Evolutionary conservation across 495 filamentous ascomycete species (phyloP), one percentile per base, ranked within the genome.

Genomic region (Cetradonia linearis): DNA sequence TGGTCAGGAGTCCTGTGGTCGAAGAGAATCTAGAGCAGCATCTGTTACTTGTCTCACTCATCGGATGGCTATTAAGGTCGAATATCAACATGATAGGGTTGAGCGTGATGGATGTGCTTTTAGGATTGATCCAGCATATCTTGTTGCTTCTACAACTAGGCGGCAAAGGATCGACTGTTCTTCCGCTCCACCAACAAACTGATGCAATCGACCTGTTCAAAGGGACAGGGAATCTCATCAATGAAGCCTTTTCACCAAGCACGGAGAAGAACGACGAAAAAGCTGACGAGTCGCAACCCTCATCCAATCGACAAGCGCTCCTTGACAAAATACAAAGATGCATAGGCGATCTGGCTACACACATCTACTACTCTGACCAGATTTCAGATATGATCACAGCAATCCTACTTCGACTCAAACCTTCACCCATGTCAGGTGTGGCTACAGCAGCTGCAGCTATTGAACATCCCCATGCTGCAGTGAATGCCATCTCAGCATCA

Each of bases 351-450:
- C 76, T 96, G n/a, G 89, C 88, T 2, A 95, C 88, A 1, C 91
- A 96, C 69, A 83, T 92, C 16, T 96, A 96, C 71, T 96, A 96
- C 70, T 86, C 87, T 1, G 91, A 96, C 62, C 91, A 96, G 68
- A 87, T 96, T 52, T 82, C 86, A 3, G 91, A 96, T 68, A 95
- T 95, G 87, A 83, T 95, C 50, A 78, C 83, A 2, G 81, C 87
- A 0, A 85, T 96, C 46, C 73, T 96, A 31, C 72, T 78, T 30
- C 83, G 87, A 38, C 79, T 95, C 38, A 91, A 86, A 65, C 86
- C 89, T 7, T 74, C 76, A 62, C 68, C 70, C 65, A 72, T 68
- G 68, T 61, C 75, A 67, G 68, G 64, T 13, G 59, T 72, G 11
- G 61, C 70, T 20, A 75, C 72, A 37, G 63, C 68, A 8, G 65